Evolutionary conservation across 2,329 filamentous ascomycete genomes (phyloP), one percentile per base, ranked within the genome.

Genomic region (Talaromyces sp.): DNA sequence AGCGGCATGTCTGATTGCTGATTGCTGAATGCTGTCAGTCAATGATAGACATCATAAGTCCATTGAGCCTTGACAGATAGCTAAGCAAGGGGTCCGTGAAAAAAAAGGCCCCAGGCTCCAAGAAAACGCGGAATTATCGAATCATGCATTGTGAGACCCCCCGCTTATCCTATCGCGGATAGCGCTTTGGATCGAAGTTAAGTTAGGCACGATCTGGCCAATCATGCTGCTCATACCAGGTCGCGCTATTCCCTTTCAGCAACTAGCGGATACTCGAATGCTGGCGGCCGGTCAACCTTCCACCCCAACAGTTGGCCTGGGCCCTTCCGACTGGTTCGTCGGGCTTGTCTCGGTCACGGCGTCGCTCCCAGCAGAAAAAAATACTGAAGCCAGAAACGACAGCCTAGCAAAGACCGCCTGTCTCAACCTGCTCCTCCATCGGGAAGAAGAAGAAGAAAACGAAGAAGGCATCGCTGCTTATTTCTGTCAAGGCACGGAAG

Each of bases 241-340:
- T 1, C 1, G 8, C 3, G 10, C 52, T 56, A 56, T 3, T 1
- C 31, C 33, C 9, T 9, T 39, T 19, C 3, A 1, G 10, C 37
- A 13, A 47, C 37, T 63, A 57, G 61, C 27, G 39, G 8, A 45
- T 56, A 39, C 56, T 31, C 60, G 24, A 24, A 27, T 52, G 24
- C 48, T 52, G 33, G 19, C 35, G 22, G 58, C 39, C 24, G 24
- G 43, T 60, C 48, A 62, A 56, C 45, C 48, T 54, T 62, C 61
- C 39, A 56, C 59, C 63, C 63, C 63, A 65, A 65, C 63, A 62
- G 63, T 65, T 65, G 63, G 63, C 63, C 63, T 65, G 63, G 63
- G 45, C 63, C 63, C 50, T 65, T 37, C 48, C 35, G 37, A 54
- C 61, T 52, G 37, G 56, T 33, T 50, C 52, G 7, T 63, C 61